Evolutionary conservation across 139 green algal species (phyloP).

Genomic region (Micromonas pusilla): DNA sequence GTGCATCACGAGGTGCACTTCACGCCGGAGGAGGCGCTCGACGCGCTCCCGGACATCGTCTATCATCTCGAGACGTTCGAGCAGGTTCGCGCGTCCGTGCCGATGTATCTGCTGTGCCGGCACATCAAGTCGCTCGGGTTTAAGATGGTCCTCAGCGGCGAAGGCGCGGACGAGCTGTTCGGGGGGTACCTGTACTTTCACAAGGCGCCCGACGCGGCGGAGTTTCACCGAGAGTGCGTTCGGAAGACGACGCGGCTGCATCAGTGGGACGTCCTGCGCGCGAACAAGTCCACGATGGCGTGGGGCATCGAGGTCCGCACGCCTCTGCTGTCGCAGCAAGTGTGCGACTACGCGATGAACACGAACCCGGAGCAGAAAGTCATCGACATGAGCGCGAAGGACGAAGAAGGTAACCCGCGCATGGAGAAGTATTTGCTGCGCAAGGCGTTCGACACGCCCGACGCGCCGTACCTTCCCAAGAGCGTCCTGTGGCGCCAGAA

Average conservation of each 20-base stretch:
- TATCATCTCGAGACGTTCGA: constrained; percentile 92
- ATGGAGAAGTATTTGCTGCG: constrained; percentile 97
- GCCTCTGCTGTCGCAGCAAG: constrained; percentile 89
- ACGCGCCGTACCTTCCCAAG: constrained; percentile 79
- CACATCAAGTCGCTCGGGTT: constrained; percentile 92
- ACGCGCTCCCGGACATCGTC: constrained; percentile 89
- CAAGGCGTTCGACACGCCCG: constrained; percentile 90
- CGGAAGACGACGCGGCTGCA: constrained; percentile 83
- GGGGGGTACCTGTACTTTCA: constrained; percentile 97
- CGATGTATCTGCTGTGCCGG: constrained; percentile 93
- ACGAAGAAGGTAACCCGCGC: constrained; percentile 54
- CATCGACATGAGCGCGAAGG: constrained; percentile 58
- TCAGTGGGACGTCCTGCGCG: constrained; percentile 83
- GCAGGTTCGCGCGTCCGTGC: constrained; percentile 76
- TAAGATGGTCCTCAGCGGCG: constrained; percentile 93
- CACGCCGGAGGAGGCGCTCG: constrained; percentile 87
- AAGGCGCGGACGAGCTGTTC: constrained; percentile 93
- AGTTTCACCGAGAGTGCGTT: constrained; percentile 85
- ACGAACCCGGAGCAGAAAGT: constrained; percentile 87
- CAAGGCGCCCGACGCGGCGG: constrained; percentile 36
- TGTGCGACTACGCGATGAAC: constrained; percentile 83
- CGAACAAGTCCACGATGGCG: constrained; percentile 93
- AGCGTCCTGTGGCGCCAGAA: constrained; percentile 88
- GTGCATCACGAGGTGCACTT: constrained; percentile 92
- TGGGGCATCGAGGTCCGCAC: constrained; percentile 90